These are phyloP conservation scores for Camellia japonica DNA, from an alignment of 148 eudicot species.

Conservation along the genomic window DNA sequence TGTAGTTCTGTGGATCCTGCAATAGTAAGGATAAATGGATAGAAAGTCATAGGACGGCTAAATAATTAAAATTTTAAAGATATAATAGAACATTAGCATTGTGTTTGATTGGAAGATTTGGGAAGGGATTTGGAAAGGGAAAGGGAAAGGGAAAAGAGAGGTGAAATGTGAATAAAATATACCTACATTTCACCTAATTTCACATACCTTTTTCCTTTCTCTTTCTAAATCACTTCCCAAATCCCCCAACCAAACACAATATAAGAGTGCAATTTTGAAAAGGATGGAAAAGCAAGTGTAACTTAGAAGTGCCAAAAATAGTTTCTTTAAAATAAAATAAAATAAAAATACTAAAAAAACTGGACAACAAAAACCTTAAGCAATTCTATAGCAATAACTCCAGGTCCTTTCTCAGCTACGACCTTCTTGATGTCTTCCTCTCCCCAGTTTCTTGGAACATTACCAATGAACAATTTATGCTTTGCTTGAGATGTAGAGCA, in stretches of 20 bases:
- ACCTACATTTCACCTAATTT: too few species aligned
- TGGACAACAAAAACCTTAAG: slow-evolving; percentile 56
- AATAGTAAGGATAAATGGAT: neutral
- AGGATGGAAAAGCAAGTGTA: neutral
- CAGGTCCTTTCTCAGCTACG: slow-evolving; percentile 77
- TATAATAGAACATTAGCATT: too few species aligned
- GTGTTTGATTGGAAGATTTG: too few species aligned
- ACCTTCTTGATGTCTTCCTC: slow-evolving; percentile 66
- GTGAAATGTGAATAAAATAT: too few species aligned
- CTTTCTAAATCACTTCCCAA: too few species aligned
- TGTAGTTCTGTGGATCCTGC: slow-evolving; percentile 88
- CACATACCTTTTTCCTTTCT: too few species aligned
- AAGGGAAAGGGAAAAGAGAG: too few species aligned
- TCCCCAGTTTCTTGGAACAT: slow-evolving; percentile 78
- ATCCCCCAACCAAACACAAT: too few species aligned
- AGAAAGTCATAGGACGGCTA: too few species aligned
- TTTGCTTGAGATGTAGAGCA: slow-evolving; percentile 95
- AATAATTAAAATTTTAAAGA: neutral
- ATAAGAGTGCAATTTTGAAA: neutral
- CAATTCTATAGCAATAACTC: slow-evolving; percentile 65
- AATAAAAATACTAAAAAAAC: neutral
- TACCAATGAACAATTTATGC: slow-evolving; percentile 84
- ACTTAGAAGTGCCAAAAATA: neutral
- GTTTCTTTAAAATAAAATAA: neutral
- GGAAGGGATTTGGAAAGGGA: too few species aligned